phyloP scores from a whole-genome alignment of 306 rosid species.

The Quercus suber region DNA sequence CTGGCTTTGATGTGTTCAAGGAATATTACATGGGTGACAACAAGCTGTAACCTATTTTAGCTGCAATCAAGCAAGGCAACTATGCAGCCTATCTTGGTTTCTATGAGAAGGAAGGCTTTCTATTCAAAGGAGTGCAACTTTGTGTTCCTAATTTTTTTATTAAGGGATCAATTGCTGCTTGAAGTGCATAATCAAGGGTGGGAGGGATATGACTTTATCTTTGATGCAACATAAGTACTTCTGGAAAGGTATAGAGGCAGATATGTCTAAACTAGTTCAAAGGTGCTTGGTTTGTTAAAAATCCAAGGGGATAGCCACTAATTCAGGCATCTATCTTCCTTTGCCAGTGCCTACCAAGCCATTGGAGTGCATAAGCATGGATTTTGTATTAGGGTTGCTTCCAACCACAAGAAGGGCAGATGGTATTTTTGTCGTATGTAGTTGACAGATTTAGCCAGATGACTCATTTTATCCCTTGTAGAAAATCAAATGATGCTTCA shows the following conservation, averaged over 20 bases:
- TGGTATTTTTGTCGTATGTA: not conserved
- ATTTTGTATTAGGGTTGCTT: not conserved
- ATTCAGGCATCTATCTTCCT: not conserved
- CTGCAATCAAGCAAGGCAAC: not conserved
- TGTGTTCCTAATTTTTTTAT: not conserved
- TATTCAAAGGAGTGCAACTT: not conserved
- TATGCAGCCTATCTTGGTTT: not conserved
- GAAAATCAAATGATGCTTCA: not conserved
- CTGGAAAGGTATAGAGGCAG: not conserved
- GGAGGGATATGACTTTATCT: not conserved
- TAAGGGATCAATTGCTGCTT: not conserved
- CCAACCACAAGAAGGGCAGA: not conserved
- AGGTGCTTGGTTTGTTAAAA: not conserved
- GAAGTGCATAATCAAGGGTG: not conserved
- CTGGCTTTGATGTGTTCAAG: not conserved
- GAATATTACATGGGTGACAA: not conserved
- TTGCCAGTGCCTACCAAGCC: not conserved
- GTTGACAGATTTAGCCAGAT: not conserved
- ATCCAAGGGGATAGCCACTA: not conserved
- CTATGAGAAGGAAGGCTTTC: not conserved
- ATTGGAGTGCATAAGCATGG: not conserved
- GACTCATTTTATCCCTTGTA: not conserved
- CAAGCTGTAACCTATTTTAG: not conserved
- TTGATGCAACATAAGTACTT: not conserved
- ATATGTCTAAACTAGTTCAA: not conserved